Evolutionary conservation across 2,329 filamentous ascomycete species (phyloP).

Genomic region (Neofusicoccum cordaticola): DNA sequence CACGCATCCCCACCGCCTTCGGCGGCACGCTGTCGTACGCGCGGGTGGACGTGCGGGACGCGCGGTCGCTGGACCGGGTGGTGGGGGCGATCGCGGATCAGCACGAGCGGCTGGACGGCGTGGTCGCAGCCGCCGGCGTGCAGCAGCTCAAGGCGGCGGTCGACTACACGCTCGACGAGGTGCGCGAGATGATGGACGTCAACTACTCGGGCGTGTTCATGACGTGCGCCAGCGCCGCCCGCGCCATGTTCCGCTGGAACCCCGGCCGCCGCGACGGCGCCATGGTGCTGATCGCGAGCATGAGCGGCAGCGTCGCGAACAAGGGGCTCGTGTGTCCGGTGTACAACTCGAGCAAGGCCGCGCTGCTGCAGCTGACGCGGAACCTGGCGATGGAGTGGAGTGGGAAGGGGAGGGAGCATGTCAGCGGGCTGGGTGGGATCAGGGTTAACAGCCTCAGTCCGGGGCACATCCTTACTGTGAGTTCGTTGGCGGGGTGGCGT

Average conservation of each 20-base stretch:
- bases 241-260: conserved; percentile 59
- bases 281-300: conserved; percentile 60
- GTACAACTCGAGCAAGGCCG: conserved; percentile 75
- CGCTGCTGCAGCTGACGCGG: conserved; percentile 65
- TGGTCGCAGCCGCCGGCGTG: conserved; percentile 70
- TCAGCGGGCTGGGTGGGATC: conserved; percentile 60
- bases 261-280: conserved; percentile 44
- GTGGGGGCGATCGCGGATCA: conserved; percentile 65
- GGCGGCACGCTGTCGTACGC: conserved; percentile 68
- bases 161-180: conserved; percentile 64
- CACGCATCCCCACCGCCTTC: conserved; percentile 58
- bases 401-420: conserved; percentile 21
- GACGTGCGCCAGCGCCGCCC: conserved; percentile 58
- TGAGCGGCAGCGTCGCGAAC: conserved; percentile 61
- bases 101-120: conserved; percentile 71
- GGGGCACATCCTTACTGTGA: conserved; percentile 68
- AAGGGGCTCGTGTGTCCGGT: conserved; percentile 61
- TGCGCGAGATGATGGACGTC: conserved; percentile 57
- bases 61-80: conserved; percentile 61
- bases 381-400: conserved; percentile 70
- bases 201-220: conserved; percentile 61
- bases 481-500: not conserved
- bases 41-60: conserved; percentile 74
- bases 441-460: conserved; percentile 77
- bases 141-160: conserved; percentile 79